Evolutionary conservation across 768 basidiomycete genomes (phyloP).

Genomic region (Suillus spraguei): DNA sequence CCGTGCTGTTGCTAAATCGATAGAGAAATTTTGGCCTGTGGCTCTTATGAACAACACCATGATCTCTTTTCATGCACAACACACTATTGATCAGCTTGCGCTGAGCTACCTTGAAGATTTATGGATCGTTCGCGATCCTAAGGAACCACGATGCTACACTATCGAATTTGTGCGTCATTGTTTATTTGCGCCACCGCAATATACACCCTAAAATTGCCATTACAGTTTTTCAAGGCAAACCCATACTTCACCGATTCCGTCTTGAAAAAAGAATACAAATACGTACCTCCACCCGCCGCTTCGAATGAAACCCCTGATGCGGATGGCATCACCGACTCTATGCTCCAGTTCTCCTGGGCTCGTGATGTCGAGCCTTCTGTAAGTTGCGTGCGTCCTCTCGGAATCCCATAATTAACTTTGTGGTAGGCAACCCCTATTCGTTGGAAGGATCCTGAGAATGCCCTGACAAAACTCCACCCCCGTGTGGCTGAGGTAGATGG

Average conservation of each 20-base stretch:
- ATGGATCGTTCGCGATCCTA: slow-evolving; percentile 74
- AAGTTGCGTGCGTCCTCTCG: slow-evolving; percentile 23
- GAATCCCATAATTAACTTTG: slow-evolving; percentile 4
- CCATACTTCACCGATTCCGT: slow-evolving; percentile 78
- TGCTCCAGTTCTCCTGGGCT: slow-evolving; percentile 82
- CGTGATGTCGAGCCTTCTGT: slow-evolving; percentile 72
- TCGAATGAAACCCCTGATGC: slow-evolving; percentile 62
- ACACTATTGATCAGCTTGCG: slow-evolving; percentile 77
- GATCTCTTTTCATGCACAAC: slow-evolving; percentile 67
- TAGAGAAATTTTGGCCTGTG: slow-evolving; percentile 85
- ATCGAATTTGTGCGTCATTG: slow-evolving; percentile 79
- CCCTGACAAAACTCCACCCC: slow-evolving; percentile 80
- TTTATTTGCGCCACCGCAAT: slow-evolving; percentile 10
- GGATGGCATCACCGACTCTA: slow-evolving; percentile 75
- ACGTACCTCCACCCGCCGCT: slow-evolving; percentile 54
- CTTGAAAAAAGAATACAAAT: slow-evolving; percentile 84
- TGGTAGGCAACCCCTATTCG: slow-evolving; percentile 64
- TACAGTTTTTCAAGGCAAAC: slow-evolving; percentile 83
- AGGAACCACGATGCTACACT: slow-evolving; percentile 80
- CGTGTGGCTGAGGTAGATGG: slow-evolving; percentile 63
- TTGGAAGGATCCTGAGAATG: slow-evolving; percentile 80
- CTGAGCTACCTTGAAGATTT: slow-evolving; percentile 84
- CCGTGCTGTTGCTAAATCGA: slow-evolving; percentile 62
- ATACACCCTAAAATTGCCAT: slow-evolving; percentile 11
- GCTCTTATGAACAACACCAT: slow-evolving; percentile 74